These are phyloP conservation scores for Cordyceps farinosa DNA, from an alignment of 2,329 filamentous ascomycete genomes.

Conservation along the genomic window DNA sequence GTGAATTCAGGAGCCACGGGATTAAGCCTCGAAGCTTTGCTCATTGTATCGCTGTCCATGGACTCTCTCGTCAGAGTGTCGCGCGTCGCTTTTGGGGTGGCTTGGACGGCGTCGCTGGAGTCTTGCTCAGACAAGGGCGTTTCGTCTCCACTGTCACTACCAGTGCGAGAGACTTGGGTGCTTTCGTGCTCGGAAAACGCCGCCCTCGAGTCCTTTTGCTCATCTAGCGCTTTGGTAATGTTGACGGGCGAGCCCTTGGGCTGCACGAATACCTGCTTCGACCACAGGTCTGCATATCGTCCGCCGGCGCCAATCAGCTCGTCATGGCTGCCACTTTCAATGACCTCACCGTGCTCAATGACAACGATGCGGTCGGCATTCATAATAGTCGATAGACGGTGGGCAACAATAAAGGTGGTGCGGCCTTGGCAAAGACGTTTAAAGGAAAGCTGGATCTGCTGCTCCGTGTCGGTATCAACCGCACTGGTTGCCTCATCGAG, in stretches of 20 bases:
- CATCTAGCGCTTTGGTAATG: constrained; percentile 13
- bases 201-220: constrained; percentile 6
- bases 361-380: constrained; percentile 66
- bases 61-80: background rate
- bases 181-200: constrained; percentile 14
- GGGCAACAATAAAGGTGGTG: constrained; percentile 66
- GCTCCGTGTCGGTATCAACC: constrained; percentile 67
- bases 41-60: constrained; percentile 12
- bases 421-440: constrained; percentile 55
- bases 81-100: constrained; percentile 29
- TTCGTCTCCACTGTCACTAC: constrained; percentile 18
- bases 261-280: constrained; percentile 51
- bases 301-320: constrained; percentile 55
- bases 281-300: constrained; percentile 63
- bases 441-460: constrained; percentile 62
- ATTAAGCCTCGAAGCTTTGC: constrained; percentile 43
- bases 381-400: constrained; percentile 68
- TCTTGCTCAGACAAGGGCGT: constrained; percentile 16
- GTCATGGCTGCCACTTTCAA: constrained; percentile 61
- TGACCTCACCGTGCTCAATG: constrained; percentile 57
- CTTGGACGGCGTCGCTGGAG: constrained; percentile 8
- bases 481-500: constrained; percentile 78
- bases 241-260: constrained; percentile 3
- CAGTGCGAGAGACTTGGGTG: constrained; percentile 16
- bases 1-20: constrained; percentile 55